Percentiles rank a stretch among this genome's conserved stretches.
Evolutionary conservation across 441 rosid genomes (phyloP).

Genomic region (Bocquillonia castaneifolia): DNA sequence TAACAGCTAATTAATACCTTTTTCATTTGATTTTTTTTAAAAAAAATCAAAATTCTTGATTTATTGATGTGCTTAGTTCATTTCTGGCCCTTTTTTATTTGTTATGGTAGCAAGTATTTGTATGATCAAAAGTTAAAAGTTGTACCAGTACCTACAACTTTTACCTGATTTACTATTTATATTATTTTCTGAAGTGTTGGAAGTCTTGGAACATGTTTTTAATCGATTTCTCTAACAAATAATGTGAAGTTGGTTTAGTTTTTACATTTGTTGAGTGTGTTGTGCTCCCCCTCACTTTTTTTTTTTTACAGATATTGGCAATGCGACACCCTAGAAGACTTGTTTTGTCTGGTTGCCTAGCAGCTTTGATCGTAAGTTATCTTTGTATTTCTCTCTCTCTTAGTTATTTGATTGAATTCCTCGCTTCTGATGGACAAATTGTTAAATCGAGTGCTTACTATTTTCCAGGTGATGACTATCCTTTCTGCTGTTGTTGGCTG

Average conservation of each 20-base stretch:
- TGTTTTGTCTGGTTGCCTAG: conserved; percentile 77
- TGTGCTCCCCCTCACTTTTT: too few relatives aligned
- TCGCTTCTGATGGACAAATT: conserved; percentile 3
- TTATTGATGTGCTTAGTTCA: too few relatives aligned
- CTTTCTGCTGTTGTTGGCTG: conserved; percentile 76
- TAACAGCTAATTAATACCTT: too few relatives aligned
- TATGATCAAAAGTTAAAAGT: neutral
- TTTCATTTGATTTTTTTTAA: too few relatives aligned
- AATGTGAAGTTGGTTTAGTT: neutral
- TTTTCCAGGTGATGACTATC: conserved; percentile 76
- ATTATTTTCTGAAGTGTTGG: neutral
- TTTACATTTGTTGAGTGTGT: conserved; percentile 22
- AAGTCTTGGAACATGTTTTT: neutral
- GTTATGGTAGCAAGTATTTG: too few relatives aligned
- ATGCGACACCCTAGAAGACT: conserved; percentile 94
- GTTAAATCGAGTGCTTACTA: conserved; percentile 13
- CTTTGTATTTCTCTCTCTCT: conserved; percentile 1
- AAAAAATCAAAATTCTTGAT: too few relatives aligned
- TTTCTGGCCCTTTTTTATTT: too few relatives aligned
- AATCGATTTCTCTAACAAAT: neutral
- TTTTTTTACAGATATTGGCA: conserved; percentile 92
- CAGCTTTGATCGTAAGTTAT: conserved; percentile 60
- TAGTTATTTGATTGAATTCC: neutral
- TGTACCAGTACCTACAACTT: neutral
- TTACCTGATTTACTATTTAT: neutral